Conservation (phyloP, 768 basidiomycete species). For the Paxillus rubicundulus region DNA sequence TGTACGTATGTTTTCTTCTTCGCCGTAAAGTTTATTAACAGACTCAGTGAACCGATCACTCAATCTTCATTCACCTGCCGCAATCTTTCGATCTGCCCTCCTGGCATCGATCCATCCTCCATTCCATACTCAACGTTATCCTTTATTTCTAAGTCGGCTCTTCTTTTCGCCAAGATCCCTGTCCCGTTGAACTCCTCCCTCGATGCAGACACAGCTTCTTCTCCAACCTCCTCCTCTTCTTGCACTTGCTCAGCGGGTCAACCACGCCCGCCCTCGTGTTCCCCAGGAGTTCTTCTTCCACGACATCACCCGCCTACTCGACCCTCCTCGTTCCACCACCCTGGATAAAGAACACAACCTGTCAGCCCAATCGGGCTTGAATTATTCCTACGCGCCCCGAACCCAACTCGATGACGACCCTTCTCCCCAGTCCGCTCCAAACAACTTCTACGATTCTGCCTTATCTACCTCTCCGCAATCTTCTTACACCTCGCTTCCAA, state of each 20-base stretch:
- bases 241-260: constrained; percentile 3
- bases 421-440: constrained; percentile 29
- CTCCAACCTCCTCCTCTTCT: constrained; percentile 27
- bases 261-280: constrained; percentile 12
- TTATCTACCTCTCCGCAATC: constrained; percentile 14
- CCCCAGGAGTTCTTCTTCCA: constrained; percentile 17
- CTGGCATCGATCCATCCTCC: constrained; percentile 12
- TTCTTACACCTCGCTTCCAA: constrained; percentile 13
- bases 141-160: constrained; percentile 19
- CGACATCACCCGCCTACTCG: constrained; percentile 24
- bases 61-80: constrained; percentile 24
- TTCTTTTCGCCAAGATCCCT: constrained; percentile 7
- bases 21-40: constrained; percentile 31
- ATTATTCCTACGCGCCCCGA: constrained; percentile 32
- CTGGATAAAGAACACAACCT: constrained; percentile 35
- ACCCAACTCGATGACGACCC: constrained; percentile 27
- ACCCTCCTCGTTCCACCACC: constrained; percentile 28
- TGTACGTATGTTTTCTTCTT: constrained; percentile 23
- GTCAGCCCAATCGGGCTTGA: constrained; percentile 35
- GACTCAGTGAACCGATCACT: constrained; percentile 23
- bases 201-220: constrained; percentile 28
- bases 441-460: constrained; percentile 33
- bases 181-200: constrained; percentile 6
- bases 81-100: constrained; percentile 8
- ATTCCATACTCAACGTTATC: constrained; percentile 15